A percentile compares a stretch with the other conserved stretches of the same genome.
Evolutionary conservation across 2,329 filamentous ascomycete species (phyloP).

Genomic region (Tetracladium maxilliforme): DNA sequence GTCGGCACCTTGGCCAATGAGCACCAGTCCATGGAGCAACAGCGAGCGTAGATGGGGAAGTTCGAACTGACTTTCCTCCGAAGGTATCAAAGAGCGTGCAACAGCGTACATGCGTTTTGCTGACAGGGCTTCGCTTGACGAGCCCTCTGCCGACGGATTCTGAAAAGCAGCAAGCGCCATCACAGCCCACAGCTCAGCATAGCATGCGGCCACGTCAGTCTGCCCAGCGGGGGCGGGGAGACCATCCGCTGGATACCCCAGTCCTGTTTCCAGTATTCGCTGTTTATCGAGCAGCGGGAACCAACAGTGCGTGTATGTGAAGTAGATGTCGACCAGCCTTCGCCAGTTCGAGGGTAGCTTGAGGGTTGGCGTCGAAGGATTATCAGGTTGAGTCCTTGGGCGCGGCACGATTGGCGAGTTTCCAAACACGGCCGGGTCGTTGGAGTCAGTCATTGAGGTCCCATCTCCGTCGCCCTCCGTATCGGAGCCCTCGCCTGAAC

Average conservation of each 20-base stretch:
- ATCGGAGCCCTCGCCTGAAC: too few relatives aligned
- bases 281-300: conserved; percentile 59
- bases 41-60: conserved; percentile 38
- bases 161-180: conserved; percentile 43
- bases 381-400: conserved; percentile 15
- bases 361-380: conserved; percentile 1
- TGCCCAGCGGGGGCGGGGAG: too few relatives aligned
- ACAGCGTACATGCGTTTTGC: conserved; percentile 28
- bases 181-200: conserved; percentile 45
- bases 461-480: too few relatives aligned
- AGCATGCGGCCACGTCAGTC: too few relatives aligned
- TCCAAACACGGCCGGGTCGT: too few relatives aligned
- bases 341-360: conserved; percentile 36
- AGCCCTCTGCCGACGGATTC: conserved; percentile 16
- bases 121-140: conserved; percentile 4
- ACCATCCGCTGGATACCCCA: conserved; percentile 27
- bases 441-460: too few relatives aligned
- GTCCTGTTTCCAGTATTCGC: conserved; percentile 34
- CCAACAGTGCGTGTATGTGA: conserved; percentile 65
- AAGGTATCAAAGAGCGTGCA: conserved; percentile 31
- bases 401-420: conserved; percentile 14
- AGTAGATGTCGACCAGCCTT: conserved; percentile 56
- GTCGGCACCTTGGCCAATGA: conserved; percentile 41
- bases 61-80: conserved; percentile 30
- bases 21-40: conserved; percentile 44